Base-by-base conservation (phyloP, 2,329 filamentous ascomycete species). In the Aureobasidium subglaciale region DNA sequence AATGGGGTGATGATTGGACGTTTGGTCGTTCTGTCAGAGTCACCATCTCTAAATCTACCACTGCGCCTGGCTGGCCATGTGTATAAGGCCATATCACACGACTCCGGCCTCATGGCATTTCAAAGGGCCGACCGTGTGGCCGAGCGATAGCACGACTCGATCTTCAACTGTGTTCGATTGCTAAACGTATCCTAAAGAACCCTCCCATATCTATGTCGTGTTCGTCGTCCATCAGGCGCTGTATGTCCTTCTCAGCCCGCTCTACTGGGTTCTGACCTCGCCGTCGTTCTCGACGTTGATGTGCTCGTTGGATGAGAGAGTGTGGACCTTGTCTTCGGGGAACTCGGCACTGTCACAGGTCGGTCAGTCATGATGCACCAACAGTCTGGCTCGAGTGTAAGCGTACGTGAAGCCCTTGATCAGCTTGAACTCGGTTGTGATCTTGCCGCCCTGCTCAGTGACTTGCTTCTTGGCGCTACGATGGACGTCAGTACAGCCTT, bases 341-440 rank as follows among this genome's bases (percentile, higher is more conserved):
- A 60, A 60, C 55, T 60, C 59, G 43, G 59, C 59, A 32, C 91
- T 96, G 59, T 20, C n/a, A n/a, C n/a, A n/a, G 22, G 11, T 2
- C 2, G 10, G 46, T 50, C 30, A 50, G 32, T 38, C 6, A 11
- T 13, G 15, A 27, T 46, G 15, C 10, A n/a, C 13, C 5, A 8
- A 25, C 15, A 56, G 37, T 20, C 20, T 46, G 41, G 7, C 2
- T 13, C 8, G 32, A 29, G 25, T 9, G 49, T 27, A 11, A 13
- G 55, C 88, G 63, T 83, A 96, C 92, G 88, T 85, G 77, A 96
- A 96, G 57, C 87, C 91, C 77, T 92, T 95, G 80, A 96, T 90
- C 64, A 96, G 74, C 59, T 75, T 85, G 78, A 89, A 96, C 70
- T 93, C 88, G 64, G 93, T 84, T 55, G 75, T 82, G 74, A 97